Base-by-base conservation (phyloP, 164 flowering plant genomes). In the Chimonanthus praecox region DNA sequence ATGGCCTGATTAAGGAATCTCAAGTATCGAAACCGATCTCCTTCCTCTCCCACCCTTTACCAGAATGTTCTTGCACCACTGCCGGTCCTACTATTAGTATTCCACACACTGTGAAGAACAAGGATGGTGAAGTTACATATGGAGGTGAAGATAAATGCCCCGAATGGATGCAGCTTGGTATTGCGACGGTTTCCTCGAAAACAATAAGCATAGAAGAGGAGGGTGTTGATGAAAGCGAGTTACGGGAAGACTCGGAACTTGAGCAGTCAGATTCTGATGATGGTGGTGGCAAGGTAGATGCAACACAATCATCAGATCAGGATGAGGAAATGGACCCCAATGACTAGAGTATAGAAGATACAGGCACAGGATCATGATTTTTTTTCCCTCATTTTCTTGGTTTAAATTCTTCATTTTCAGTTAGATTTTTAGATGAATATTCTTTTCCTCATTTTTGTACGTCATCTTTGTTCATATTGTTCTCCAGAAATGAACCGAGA, bases 241-340 rank as follows among this genome's bases (percentile, higher is more conserved):
- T 71, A 0, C 47, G 74, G 33, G 94, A 87, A 43, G 86, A 85
- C 65, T 74, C 33, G 10, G 89, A 86, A 73, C 80, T 68, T 72
- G 85, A 80, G 75, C 83, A 70, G 76, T 79, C 69, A 18, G 88
- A 86, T 65, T 74, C 81, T 18, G 82, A 79, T 63, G 82, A 81
- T 16, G 81, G 15, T 10, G 80, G 71, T 4, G 72, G 73, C 63
- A 78, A 73, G 72, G 70, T 71, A 11, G 77, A 82, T 60, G 58
- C 71, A 0, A 47, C 67, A 20, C 76, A 78, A 10, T 47, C 84
- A 0, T 63, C 72, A 13, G 94, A 89, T 51, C 89, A 84, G 69
- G 97, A 92, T 77, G 97, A 88, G 18, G 97, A 92, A 81, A 89
- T 89, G 97, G 97, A 92, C 75, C 92, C 97, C 6, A 82, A 90